These are phyloP conservation scores for Diplogelasinospora grovesii DNA, from an alignment of 495 filamentous ascomycete species.

Conservation along the genomic window DNA sequence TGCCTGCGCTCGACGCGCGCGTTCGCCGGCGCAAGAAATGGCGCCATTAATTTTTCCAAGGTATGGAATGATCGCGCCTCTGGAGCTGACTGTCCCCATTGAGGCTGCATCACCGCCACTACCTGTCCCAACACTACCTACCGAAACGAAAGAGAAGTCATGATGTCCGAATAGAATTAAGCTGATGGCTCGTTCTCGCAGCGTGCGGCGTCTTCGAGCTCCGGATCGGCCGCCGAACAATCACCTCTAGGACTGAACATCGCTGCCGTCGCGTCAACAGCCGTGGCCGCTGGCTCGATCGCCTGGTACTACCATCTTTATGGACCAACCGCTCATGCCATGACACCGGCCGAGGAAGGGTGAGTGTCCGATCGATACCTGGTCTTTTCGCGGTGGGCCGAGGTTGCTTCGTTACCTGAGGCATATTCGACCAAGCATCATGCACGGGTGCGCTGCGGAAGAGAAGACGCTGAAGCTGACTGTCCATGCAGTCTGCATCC, in stretches of 20 bases:
- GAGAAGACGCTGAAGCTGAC: slow-evolving; percentile 17
- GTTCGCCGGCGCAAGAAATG: slow-evolving; percentile 62
- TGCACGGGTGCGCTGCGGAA: slow-evolving; percentile 4
- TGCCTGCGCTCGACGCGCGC: slow-evolving; percentile 73
- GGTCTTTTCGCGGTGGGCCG: slow-evolving; percentile 9
- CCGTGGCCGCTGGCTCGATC: slow-evolving; percentile 76
- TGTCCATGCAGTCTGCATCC: slow-evolving; percentile 69
- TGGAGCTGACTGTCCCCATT: too few species aligned
- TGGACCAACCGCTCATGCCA: slow-evolving; percentile 76
- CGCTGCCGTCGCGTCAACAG: slow-evolving; percentile 75
- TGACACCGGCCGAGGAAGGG: slow-evolving; percentile 96
- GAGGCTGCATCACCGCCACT: too few species aligned
- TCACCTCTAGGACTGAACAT: slow-evolving; percentile 65
- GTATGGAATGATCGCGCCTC: slow-evolving; percentile 39
- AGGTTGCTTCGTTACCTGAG: slow-evolving; percentile 20
- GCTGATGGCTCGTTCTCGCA: slow-evolving; percentile 27
- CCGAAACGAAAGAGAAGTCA: too few species aligned
- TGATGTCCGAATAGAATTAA: too few species aligned
- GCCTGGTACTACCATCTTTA: slow-evolving; percentile 96
- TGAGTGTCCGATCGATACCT: slow-evolving; percentile 47
- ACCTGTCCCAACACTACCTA: too few species aligned
- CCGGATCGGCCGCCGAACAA: slow-evolving; percentile 47
- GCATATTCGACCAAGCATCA: slow-evolving; percentile 23
- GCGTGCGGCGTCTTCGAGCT: slow-evolving; percentile 56
- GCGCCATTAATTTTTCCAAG: slow-evolving; percentile 51